A percentile compares a stretch with the other conserved stretches of the same genome.
phyloP scores from a whole-genome alignment of 768 basidiomycete species.

The Rhizopogon vesiculosus region DNA sequence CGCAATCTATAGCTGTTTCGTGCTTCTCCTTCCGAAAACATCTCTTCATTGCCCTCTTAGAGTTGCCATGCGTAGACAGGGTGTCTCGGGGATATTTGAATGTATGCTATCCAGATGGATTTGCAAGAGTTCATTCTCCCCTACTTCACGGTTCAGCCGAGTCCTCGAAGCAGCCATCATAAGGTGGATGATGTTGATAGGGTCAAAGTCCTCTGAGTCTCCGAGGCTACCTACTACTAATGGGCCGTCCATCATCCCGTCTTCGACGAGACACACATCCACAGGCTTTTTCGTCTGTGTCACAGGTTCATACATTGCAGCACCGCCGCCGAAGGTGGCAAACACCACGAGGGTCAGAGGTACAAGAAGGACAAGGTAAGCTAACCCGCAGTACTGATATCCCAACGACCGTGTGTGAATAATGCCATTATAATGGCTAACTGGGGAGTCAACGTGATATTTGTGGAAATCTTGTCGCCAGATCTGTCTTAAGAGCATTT shows the following conservation, averaged over 20 bases:
- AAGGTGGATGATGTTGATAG: neutral
- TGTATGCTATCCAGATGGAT: neutral
- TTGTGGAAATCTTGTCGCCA: neutral
- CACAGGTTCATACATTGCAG: neutral
- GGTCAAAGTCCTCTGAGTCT: neutral
- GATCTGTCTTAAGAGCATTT: neutral
- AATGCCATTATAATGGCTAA: neutral
- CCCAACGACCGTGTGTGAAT: neutral
- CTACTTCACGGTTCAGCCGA: neutral
- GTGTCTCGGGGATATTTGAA: neutral
- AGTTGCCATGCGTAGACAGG: neutral
- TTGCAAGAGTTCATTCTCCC: neutral
- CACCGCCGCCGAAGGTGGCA: neutral
- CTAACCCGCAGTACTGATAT: neutral
- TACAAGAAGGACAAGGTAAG: neutral
- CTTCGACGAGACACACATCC: neutral
- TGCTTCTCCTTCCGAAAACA: no score
- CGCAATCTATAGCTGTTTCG: neutral
- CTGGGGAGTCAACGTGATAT: neutral
- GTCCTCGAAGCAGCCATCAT: neutral
- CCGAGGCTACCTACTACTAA: neutral
- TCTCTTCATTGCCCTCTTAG: neutral
- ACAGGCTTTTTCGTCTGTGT: neutral
- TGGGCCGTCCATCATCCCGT: neutral
- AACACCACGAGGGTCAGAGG: neutral